Percentiles rank a stretch among this genome's conserved stretches.
Conservation (phyloP, 2,329 filamentous ascomycete genomes). For the Sporothrix luriei region DNA sequence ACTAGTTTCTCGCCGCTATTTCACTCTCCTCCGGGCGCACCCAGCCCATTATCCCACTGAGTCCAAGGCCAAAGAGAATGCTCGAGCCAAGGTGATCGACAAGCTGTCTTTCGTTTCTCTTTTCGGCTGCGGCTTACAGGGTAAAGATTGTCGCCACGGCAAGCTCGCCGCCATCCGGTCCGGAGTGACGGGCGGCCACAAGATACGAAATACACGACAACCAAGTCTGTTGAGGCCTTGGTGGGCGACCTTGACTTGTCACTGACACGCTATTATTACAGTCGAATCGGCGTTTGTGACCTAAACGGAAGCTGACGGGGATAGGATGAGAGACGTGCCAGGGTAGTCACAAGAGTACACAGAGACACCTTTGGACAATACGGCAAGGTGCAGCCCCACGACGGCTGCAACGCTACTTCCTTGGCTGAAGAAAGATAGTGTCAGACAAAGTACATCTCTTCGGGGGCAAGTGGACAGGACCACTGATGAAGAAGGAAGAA, state of each 20-base stretch:
- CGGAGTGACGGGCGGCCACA: slow-evolving; percentile 10
- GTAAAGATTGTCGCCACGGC: slow-evolving; percentile 19
- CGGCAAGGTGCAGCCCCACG: slow-evolving; percentile 1
- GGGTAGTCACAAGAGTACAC: slow-evolving; percentile 2
- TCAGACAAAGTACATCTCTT: background rate
- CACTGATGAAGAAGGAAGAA: slow-evolving; percentile 15
- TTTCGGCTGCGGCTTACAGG: background rate
- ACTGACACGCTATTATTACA: background rate
- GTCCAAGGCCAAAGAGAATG: slow-evolving; percentile 18
- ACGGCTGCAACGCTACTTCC: slow-evolving; percentile 24
- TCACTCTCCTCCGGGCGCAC: background rate
- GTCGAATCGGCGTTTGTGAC: slow-evolving; percentile 4
- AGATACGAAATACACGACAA: background rate
- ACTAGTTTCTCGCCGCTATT: background rate
- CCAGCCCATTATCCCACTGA: too few species aligned
- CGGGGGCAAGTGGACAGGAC: background rate
- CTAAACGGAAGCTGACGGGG: background rate
- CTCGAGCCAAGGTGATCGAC: slow-evolving; percentile 18
- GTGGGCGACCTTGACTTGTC: slow-evolving; percentile 5
- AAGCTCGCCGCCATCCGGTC: slow-evolving; percentile 13
- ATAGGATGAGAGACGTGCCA: background rate
- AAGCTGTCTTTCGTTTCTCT: background rate
- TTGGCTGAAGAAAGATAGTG: slow-evolving; percentile 1
- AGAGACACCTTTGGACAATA: background rate
- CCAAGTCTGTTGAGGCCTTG: background rate